phyloP scores from a whole-genome alignment of 805 yeast genomes.

The Clavispora santaluciae region DNA sequence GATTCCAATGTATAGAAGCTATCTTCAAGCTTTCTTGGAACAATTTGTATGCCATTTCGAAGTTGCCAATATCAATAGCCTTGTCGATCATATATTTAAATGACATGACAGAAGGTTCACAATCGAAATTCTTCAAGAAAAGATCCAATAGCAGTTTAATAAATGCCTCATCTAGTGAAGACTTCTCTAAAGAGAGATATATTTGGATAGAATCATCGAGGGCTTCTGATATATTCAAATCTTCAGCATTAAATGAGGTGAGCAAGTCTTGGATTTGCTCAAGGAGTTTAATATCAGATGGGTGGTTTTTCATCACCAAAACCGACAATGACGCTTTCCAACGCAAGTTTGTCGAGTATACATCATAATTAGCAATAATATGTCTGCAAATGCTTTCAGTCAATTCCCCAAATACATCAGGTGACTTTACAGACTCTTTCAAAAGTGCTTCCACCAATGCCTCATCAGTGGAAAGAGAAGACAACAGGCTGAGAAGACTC shows the following conservation, averaged over 20 bases:
- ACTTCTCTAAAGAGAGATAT: constrained; percentile 4
- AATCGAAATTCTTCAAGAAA: constrained; percentile 6
- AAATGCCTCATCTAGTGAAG: constrained; percentile 19
- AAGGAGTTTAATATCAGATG: background rate
- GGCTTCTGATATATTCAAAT: constrained; percentile 2
- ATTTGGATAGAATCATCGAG: constrained; percentile 17
- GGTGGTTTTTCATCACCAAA: background rate
- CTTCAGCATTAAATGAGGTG: background rate
- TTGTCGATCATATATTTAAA: constrained; percentile 28
- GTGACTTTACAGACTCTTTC: background rate
- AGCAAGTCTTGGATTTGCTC: background rate
- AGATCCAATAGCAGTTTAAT: constrained; percentile 12
- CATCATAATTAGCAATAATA: constrained; percentile 17
- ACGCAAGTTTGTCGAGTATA: constrained; percentile 18
- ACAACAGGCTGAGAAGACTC: too few relatives aligned
- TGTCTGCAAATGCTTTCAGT: constrained; percentile 12
- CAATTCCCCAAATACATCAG: constrained; percentile 3
- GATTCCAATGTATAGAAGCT: constrained; percentile 8
- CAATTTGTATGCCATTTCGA: constrained; percentile 20
- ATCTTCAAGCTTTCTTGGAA: constrained; percentile 28
- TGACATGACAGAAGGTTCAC: constrained; percentile 18
- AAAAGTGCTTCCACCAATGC: constrained; percentile 18
- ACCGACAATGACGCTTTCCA: constrained; percentile 13
- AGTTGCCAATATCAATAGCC: constrained; percentile 18
- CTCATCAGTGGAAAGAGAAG: constrained; percentile 13